Conservation (phyloP, 805 yeast genomes). For the Lipomyces mesembrius region DNA sequence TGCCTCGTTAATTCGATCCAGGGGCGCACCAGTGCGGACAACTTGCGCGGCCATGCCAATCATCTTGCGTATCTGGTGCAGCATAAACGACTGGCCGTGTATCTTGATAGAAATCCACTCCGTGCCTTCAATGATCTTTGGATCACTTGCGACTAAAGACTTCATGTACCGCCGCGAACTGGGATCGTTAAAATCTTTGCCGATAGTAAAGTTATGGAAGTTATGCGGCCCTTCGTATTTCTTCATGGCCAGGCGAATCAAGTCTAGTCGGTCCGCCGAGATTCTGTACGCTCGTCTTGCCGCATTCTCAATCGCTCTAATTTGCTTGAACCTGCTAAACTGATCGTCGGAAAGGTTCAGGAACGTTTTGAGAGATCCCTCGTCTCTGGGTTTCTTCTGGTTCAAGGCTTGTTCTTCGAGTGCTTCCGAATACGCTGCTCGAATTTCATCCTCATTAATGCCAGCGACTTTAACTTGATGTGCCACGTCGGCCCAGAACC, state of each 20-base stretch:
- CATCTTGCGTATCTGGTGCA: slow-evolving; percentile 98
- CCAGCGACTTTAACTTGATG: slow-evolving; percentile 19
- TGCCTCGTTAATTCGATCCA: slow-evolving; percentile 73
- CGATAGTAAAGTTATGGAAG: slow-evolving; percentile 85
- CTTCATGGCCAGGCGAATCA: slow-evolving; percentile 69
- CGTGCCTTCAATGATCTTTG: slow-evolving; percentile 88
- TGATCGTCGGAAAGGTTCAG: slow-evolving; percentile 25
- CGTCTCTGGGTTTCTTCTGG: slow-evolving; percentile 46
- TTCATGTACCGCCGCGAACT: slow-evolving; percentile 86
- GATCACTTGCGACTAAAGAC: slow-evolving; percentile 75
- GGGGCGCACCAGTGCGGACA: slow-evolving; percentile 84
- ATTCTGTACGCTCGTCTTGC: slow-evolving; percentile 73
- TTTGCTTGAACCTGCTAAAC: slow-evolving; percentile 48
- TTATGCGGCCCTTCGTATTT: slow-evolving; percentile 86
- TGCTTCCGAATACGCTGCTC: slow-evolving; percentile 35
- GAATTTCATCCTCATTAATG: slow-evolving; percentile 35
- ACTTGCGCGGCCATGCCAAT: slow-evolving; percentile 90
- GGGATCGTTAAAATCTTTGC: slow-evolving; percentile 81
- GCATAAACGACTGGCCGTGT: slow-evolving; percentile 98
- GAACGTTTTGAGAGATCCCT: slow-evolving; percentile 4
- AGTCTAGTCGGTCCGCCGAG: slow-evolving; percentile 61
- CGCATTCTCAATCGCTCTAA: slow-evolving; percentile 66
- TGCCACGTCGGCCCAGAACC: slow-evolving; percentile 25
- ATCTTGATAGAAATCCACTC: slow-evolving; percentile 96
- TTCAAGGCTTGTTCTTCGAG: slow-evolving; percentile 4